phyloP scores from a whole-genome alignment of 202 grass and related monocot species.

The Panicum hallii region DNA sequence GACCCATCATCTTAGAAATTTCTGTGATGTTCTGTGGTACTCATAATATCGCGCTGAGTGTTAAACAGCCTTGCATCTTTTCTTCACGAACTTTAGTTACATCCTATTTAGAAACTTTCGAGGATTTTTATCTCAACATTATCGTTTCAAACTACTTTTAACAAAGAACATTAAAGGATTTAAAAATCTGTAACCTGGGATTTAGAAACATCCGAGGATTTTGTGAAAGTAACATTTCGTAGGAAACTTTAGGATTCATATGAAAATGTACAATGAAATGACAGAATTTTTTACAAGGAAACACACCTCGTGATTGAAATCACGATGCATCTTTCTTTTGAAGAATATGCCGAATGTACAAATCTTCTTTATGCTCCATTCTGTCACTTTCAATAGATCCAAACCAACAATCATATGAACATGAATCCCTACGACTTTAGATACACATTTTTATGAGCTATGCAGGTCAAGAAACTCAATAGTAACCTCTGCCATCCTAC shows the following conservation, averaged over 20 bases:
- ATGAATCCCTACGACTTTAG: constrained; percentile 19
- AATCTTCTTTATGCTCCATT: constrained; percentile 26
- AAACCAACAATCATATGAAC: constrained; percentile 40
- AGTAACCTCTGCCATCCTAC: constrained; percentile 30
- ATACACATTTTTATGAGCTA: constrained; percentile 35
- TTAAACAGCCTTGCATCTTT: not conserved
- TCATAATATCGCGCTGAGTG: not conserved
- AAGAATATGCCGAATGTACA: constrained; percentile 34
- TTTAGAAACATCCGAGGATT: not conserved
- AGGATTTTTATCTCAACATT: not conserved
- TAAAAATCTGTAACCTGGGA: not conserved
- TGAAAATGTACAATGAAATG: not conserved
- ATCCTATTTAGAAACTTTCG: not conserved
- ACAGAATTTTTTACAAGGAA: not conserved
- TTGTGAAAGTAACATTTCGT: not conserved
- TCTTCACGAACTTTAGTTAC: not conserved
- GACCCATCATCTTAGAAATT: not conserved
- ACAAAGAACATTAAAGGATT: not conserved
- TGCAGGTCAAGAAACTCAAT: constrained; percentile 31
- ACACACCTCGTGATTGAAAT: not conserved
- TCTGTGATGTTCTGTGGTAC: not conserved
- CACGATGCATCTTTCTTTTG: not conserved
- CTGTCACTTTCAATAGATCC: not conserved
- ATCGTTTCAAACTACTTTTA: not conserved
- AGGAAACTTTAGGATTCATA: not conserved